Evolutionary conservation across 495 filamentous ascomycete genomes (phyloP).

Genomic region (Penicillium cinerascens): DNA sequence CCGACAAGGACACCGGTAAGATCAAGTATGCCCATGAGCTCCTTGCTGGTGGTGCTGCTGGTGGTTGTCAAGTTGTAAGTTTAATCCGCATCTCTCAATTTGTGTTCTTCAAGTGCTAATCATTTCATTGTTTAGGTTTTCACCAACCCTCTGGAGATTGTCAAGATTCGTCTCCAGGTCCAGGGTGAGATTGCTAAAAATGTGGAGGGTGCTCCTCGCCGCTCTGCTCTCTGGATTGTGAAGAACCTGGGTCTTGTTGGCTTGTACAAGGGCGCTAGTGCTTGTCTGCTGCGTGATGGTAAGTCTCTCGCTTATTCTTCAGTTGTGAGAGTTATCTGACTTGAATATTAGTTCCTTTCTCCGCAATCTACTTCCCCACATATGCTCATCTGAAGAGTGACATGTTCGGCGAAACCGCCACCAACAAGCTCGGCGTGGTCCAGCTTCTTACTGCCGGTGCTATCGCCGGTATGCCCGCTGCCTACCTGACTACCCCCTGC

Average conservation of each 20-base stretch:
- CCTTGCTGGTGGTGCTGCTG: constrained; percentile 84
- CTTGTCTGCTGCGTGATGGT: constrained; percentile 86
- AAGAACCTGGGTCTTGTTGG: constrained; percentile 92
- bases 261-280: constrained; percentile 95
- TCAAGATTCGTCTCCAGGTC: constrained; percentile 97
- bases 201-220: constrained; percentile 75
- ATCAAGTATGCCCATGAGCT: constrained; percentile 74
- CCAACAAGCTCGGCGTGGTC: constrained; percentile 84
- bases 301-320: constrained; percentile 10
- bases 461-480: constrained; percentile 97
- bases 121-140: constrained; percentile 59
- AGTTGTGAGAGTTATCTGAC: constrained; percentile 14
- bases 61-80: constrained; percentile 94
- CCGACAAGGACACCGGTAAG: constrained; percentile 68
- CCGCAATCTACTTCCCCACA: constrained; percentile 96
- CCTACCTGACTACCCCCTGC: constrained; percentile 94
- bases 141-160: constrained; percentile 96
- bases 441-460: constrained; percentile 94
- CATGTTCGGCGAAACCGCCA: constrained; percentile 85
- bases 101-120: not conserved
- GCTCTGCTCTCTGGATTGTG: constrained; percentile 96
- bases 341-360: constrained; percentile 69
- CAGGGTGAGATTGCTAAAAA: constrained; percentile 93
- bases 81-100: not conserved
- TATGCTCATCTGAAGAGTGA: constrained; percentile 93